phyloP scores from a whole-genome alignment of 2,329 filamentous ascomycete species.

The Cryoendolithus antarcticus region DNA sequence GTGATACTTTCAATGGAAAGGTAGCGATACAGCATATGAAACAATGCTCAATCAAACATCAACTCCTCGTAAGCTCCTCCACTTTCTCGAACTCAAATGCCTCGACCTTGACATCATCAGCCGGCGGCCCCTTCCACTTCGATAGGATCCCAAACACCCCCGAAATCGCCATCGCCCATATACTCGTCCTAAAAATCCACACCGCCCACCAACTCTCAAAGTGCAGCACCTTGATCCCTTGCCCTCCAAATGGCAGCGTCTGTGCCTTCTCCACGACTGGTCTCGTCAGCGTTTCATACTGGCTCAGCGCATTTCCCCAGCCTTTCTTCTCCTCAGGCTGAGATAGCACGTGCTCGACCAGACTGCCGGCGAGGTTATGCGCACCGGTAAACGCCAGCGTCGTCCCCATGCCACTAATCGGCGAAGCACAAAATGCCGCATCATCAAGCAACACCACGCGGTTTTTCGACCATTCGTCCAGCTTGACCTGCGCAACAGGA shows the following conservation, averaged over 20 bases:
- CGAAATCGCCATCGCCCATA: too few species aligned
- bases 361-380: conserved; percentile 21
- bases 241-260: conserved; percentile 17
- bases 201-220: conserved; percentile 11
- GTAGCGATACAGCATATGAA: too few species aligned
- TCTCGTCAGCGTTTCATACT: conserved; percentile 17
- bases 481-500: conserved; percentile 20
- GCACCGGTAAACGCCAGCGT: conserved; percentile 23
- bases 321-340: conserved; percentile 1
- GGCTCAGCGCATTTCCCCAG: conserved; percentile 11
- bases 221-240: conserved; percentile 10
- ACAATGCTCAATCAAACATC: too few species aligned
- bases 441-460: conserved; percentile 21
- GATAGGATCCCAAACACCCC: background rate
- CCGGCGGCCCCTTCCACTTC: conserved; percentile 4
- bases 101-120: conserved; percentile 11
- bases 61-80: too few species aligned
- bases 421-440: conserved; percentile 19
- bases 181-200: too few species aligned
- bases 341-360: conserved; percentile 8
- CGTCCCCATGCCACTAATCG: conserved; percentile 24
- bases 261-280: conserved; percentile 17
- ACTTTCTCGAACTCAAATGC: conserved; percentile 15
- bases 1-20: too few species aligned
- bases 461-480: conserved; percentile 18